Evolutionary conservation across 2,329 filamentous ascomycete species (phyloP), one percentile per base, ranked within the genome.

Genomic region (Hortaea werneckii): DNA sequence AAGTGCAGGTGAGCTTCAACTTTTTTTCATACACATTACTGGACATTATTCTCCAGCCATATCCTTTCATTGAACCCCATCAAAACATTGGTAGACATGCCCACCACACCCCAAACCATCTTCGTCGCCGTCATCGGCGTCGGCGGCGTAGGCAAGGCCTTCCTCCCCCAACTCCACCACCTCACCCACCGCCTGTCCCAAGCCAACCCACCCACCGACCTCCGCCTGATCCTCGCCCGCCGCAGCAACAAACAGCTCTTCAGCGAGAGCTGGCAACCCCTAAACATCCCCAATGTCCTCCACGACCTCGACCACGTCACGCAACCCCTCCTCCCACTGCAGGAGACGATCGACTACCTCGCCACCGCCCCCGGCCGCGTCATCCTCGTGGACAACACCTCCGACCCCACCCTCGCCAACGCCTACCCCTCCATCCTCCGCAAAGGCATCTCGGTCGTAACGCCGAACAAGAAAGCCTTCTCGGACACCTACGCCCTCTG

Each of bases 401-500:
- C 86, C 68, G 89, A 87, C 56, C 83, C 90, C 58, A 82, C 85
- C 53, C 76, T 98, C 29, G 92, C 90, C 41, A 78, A 85, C 50
- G 70, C 78, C 29, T 98, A 98, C 67, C 89, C 92, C 1, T 66
- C 77, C 40, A 86, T 94, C 66, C 73, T 98, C 50, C 76, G 78
- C 59, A 79, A 80, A 52, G 90, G 89, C 9, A 82, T 98, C 66
- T 90, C 81, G 67, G 80, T 98, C 58, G 87, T 96, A 28, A 98
- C 92, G 1, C 89, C 92, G 38, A 98, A 96, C 76, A 98, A 98
- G 75, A 98, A 98, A 70, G 90, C 85, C 10, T 98, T 98, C 69
- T 94, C 87, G 0, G 82, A 85, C 47, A 80, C 79, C 40, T 81
- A 86, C 59, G 74, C 80, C 56, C 73, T 95, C 46, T 98, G 90